These are phyloP conservation scores for Mycena citricolor DNA, from an alignment of 1,284 basidiomycete genomes.

Conservation along the genomic window DNA sequence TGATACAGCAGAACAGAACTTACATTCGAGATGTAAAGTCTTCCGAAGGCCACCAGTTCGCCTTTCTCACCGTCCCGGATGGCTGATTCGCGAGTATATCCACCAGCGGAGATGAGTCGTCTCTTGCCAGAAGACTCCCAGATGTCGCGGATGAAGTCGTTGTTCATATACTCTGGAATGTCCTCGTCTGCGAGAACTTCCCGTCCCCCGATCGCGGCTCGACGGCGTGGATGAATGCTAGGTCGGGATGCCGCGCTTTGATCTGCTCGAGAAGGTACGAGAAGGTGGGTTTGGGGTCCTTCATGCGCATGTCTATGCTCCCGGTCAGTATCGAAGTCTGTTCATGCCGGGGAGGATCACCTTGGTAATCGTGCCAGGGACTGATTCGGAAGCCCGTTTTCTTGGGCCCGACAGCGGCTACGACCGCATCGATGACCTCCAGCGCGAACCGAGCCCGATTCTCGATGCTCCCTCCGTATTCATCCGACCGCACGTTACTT, in stretches of 20 bases:
- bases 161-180: constrained; percentile 18
- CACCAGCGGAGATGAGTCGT: constrained; percentile 38
- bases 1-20: constrained; percentile 1
- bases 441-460: constrained; percentile 53
- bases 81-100: constrained; percentile 32
- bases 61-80: constrained; percentile 32
- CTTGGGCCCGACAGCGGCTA: constrained; percentile 27
- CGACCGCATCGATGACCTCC: constrained; percentile 39
- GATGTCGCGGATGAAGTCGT: constrained; percentile 35
- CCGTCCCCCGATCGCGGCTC: constrained; percentile 35
- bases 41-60: constrained; percentile 47
- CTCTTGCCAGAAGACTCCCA: constrained; percentile 28
- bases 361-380: constrained; percentile 37
- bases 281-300: constrained; percentile 33
- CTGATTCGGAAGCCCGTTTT: constrained; percentile 42
- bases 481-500: constrained; percentile 55
- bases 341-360: constrained; percentile 15
- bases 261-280: constrained; percentile 27
- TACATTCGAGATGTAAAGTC: constrained; percentile 45
- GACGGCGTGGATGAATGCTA: constrained; percentile 48
- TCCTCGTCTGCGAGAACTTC: constrained; percentile 11
- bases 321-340: not conserved
- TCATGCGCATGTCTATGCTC: constrained; percentile 24
- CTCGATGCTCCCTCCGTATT: constrained; percentile 57
- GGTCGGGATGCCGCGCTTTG: constrained; percentile 32